Percentiles rank a stretch among this genome's conserved stretches.
Conservation (phyloP, 805 yeast species). For the Nakazawaea populi region DNA sequence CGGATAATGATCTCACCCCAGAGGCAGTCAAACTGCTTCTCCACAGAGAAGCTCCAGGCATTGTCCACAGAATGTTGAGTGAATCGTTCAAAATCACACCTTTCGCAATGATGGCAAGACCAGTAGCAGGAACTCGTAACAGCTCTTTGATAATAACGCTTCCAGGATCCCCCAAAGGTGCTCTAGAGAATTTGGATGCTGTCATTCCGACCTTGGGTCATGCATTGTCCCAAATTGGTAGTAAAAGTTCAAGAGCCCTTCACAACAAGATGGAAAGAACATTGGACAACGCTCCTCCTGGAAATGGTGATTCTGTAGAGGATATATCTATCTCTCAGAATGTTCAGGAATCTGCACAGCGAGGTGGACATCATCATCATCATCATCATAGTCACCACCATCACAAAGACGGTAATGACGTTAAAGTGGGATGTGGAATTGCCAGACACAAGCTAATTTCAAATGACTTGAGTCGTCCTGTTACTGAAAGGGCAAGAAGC, state of each 20-base stretch:
- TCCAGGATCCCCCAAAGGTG: constrained; percentile 50
- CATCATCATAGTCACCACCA: constrained; percentile 13
- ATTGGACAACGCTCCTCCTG: constrained; percentile 19
- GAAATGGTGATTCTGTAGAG: constrained; percentile 5
- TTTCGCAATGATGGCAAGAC: constrained; percentile 42
- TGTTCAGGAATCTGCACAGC: constrained; percentile 2
- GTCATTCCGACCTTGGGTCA: constrained; percentile 33
- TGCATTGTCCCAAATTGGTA: constrained; percentile 32
- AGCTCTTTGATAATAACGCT: constrained; percentile 35
- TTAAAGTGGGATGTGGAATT: constrained; percentile 22
- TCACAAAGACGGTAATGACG: constrained; percentile 13
- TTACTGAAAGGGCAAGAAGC: constrained; percentile 34
- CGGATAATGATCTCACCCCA: constrained; percentile 40
- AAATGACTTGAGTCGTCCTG: constrained; percentile 29
- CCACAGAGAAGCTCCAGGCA: constrained; percentile 41
- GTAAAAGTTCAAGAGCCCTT: constrained; percentile 31
- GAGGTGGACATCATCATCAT: constrained; percentile 13
- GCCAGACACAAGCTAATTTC: constrained; percentile 31
- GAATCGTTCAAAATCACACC: constrained; percentile 39
- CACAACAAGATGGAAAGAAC: constrained; percentile 28
- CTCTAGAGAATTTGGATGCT: constrained; percentile 36
- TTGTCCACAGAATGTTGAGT: constrained; percentile 40
- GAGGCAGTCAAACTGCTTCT: constrained; percentile 40
- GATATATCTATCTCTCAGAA: not conserved
- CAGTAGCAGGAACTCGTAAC: constrained; percentile 40